Evolutionary conservation across 2,329 filamentous ascomycete genomes (phyloP).

Genomic region (Ustilaginoidea virens): DNA sequence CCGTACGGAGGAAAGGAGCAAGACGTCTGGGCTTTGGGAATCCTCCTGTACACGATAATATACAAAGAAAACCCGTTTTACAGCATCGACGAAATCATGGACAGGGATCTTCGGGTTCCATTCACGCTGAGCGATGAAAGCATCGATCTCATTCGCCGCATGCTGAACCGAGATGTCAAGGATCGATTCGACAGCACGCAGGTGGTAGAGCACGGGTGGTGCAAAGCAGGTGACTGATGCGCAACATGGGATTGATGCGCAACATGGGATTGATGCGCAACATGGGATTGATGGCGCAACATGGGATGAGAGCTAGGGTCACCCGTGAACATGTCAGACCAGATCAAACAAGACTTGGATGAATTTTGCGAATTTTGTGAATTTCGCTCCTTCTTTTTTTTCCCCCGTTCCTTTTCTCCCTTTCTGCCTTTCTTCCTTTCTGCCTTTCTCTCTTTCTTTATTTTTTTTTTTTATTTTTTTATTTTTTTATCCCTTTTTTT

Average conservation of each 20-base stretch:
- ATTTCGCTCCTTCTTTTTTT: too few relatives aligned
- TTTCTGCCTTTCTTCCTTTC: too few relatives aligned
- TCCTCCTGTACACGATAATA: constrained; percentile 93
- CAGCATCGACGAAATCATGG: constrained; percentile 98
- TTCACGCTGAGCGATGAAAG: constrained; percentile 82
- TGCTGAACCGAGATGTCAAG: constrained; percentile 83
- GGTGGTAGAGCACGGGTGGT: constrained; percentile 86
- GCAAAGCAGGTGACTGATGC: constrained; percentile 5
- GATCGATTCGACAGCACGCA: constrained; percentile 73
- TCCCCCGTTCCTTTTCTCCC: too few relatives aligned
- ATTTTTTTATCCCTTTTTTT: too few relatives aligned
- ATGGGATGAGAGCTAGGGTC: constrained; percentile 45
- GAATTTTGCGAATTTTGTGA: too few relatives aligned
- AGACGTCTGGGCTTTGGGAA: constrained; percentile 95
- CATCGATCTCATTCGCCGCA: constrained; percentile 77
- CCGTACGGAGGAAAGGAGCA: constrained; percentile 93
- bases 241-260: constrained; percentile 26
- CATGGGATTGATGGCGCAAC: constrained; percentile 36
- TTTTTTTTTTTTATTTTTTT: too few relatives aligned
- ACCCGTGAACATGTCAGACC: too few relatives aligned
- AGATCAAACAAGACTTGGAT: too few relatives aligned
- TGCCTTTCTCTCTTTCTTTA: too few relatives aligned
- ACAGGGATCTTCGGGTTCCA: constrained; percentile 83
- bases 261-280: constrained; percentile 44
- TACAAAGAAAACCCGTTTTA: constrained; percentile 99